Evolutionary conservation across 2,329 filamentous ascomycete species (phyloP), one percentile per base, ranked within the genome.

Genomic region (Talaromyces marneffei): DNA sequence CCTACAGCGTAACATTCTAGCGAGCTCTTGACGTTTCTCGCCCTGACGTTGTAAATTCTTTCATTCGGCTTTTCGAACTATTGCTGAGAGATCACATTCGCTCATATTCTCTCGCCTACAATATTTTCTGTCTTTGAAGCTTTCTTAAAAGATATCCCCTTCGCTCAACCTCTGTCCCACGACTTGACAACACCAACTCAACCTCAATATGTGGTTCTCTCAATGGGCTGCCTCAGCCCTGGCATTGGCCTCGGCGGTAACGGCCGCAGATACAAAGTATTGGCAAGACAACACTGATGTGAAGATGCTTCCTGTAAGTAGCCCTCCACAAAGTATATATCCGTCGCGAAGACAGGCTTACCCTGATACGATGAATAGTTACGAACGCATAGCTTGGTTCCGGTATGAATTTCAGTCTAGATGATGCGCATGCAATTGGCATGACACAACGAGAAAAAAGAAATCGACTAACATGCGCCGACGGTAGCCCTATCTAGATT

Each of bases 401-500:
- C 89, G 82, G 90, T 92, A 79, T 76, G 87, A 83, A 20, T 1
- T 53, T n/a, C n/a, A 31, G 29, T 37, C 20, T 18, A 39, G 16
- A 20, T 6, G n/a, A 25, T 27, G 9, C 31, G 2, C 14, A 27
- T 55, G 33, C 10, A 25, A 18, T 39, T 52, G 33, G 44, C n/a
- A 42, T 53, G 31, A 4, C 2, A 16, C 27, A 44, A 37, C 1
- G 42, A 35, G 23, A 9, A 48, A 16, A 9, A 48, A 16, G 10
- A 31, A 27, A 18, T 40, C 20, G 6, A 16, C 33, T 60, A 23
- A 59, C 60, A 55, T 59, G 48, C 44, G 29, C 57, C 35, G 59
- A 42, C 59, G 29, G 66, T 72, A 97, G 89, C 94, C 94, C 65
- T 99, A 97, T 78, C 86, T 99, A 69, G 94, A 99, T 79, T 94